Conservation (phyloP, 2,329 filamentous ascomycete genomes). For the Phoma herbarum region DNA sequence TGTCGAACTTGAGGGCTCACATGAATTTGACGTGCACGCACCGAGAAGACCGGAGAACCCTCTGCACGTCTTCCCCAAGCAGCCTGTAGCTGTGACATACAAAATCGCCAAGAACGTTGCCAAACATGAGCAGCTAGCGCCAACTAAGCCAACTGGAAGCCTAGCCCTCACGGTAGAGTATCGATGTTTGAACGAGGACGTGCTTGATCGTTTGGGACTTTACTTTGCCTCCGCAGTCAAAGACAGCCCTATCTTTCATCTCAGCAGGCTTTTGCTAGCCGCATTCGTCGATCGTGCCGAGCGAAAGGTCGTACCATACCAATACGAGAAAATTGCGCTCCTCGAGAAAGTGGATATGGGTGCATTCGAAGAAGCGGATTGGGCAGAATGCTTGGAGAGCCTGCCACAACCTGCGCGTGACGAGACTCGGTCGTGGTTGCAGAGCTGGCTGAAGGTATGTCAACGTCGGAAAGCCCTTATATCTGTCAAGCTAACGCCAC, state of each 20-base stretch:
- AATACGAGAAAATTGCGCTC: conserved; percentile 65
- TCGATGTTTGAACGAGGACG: conserved; percentile 77
- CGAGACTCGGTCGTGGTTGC: conserved; percentile 61
- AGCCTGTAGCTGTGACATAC: conserved; percentile 83
- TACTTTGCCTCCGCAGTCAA: conserved; percentile 59
- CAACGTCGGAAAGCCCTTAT: not conserved
- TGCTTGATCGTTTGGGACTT: conserved; percentile 60
- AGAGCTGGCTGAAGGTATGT: conserved; percentile 65
- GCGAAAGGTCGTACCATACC: conserved; percentile 56
- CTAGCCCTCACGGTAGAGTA: conserved; percentile 78
- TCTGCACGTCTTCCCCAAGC: conserved; percentile 77
- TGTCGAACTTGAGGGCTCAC: conserved; percentile 74
- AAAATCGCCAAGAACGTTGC: conserved; percentile 70
- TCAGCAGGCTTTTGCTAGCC: conserved; percentile 62
- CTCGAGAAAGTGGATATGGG: conserved; percentile 62
- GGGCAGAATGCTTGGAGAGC: conserved; percentile 62
- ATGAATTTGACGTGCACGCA: conserved; percentile 72
- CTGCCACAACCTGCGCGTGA: conserved; percentile 57
- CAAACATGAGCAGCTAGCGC: conserved; percentile 34
- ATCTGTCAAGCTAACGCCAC: conserved; percentile 25
- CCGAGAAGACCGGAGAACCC: conserved; percentile 53
- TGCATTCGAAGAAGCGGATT: conserved; percentile 61
- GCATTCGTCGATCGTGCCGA: conserved; percentile 59
- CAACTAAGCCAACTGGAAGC: conserved; percentile 38
- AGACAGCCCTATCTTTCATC: conserved; percentile 56